Evolutionary conservation across 345 rosid genomes (phyloP), one percentile per base, ranked within the genome.

Genomic region (Lenwebbia sp.): DNA sequence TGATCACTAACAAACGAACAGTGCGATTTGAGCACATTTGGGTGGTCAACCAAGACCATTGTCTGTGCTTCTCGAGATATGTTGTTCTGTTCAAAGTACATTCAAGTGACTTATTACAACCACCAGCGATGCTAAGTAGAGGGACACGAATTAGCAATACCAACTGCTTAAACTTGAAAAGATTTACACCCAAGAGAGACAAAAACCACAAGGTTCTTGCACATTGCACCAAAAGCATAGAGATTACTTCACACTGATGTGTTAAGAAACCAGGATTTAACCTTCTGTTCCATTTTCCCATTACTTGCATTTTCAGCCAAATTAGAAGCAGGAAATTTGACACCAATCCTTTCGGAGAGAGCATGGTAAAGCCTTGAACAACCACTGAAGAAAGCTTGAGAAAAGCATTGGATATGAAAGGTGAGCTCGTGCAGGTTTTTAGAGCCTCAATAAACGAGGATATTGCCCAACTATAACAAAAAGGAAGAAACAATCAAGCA

Each of bases 1-100:
- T 97, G 99, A 83, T 94, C 99, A 78, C 88, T 94, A 83, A 96
- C 99, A 84, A 97, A 97, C 23, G 99, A 97, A 87, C 99, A 97
- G 87, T 94, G 95, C 13, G 99, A 96, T 89, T 93, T 94, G 89
- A 97, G 95, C 84, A 97, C 94, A 90, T 96, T 97, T 47, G 96
- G 95, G 90, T 97, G 99, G 89, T 96, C 98, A 44, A 95, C 94
- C 92, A 97, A 92, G 89, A 95, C 89, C 99, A 97, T 97, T 53
- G 96, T 96, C 86, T 97, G 99, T 28, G 96, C 99, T 93, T 96
- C 99, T 78, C 99, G 96, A 49, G 92, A 96, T 57, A 97, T 91
- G 25, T 92, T 97, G 82, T 88, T 91, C 99, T 97, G 90, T 54
- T 50, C 83, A 76, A 75, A 57, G 47, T 15, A 62, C 52, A 70